Evolutionary conservation across 2,329 filamentous ascomycete species (phyloP).

Genomic region (Talaromyces piceae): DNA sequence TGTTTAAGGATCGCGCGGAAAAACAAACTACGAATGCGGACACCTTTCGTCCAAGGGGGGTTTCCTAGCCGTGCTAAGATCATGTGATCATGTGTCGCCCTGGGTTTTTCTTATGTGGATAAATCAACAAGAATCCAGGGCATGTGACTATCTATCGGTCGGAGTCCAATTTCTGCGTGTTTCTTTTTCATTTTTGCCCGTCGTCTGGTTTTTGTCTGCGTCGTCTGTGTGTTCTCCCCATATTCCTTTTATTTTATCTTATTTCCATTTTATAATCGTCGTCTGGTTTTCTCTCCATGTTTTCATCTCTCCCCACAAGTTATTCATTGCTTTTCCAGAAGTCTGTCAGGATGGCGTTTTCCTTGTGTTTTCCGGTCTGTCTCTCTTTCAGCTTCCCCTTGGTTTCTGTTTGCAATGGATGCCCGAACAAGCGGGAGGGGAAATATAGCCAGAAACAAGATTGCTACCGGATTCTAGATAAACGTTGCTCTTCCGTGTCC

Average conservation of each 20-base stretch:
- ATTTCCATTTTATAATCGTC: slow-evolving; percentile 16
- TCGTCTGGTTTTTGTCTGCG: not conserved
- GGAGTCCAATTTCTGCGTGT: slow-evolving; percentile 19
- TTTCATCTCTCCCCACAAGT: no score
- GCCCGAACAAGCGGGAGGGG: slow-evolving; percentile 2
- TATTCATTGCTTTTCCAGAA: slow-evolving; percentile 29
- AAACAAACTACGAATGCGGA: not conserved
- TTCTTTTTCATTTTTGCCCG: not conserved
- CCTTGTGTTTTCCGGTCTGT: slow-evolving; percentile 37
- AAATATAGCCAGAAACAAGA: not conserved
- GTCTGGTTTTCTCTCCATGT: slow-evolving; percentile 7
- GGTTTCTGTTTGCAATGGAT: slow-evolving; percentile 16
- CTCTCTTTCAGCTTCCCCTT: no score
- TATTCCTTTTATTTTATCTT: slow-evolving; percentile 4
- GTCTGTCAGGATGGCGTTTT: slow-evolving; percentile 40
- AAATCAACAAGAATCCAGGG: slow-evolving; percentile 23
- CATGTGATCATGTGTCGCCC: slow-evolving; percentile 8
- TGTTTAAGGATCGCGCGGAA: slow-evolving; percentile 12
- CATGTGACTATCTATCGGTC: slow-evolving; percentile 28
- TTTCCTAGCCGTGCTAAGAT: slow-evolving; percentile 16
- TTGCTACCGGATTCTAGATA: not conserved
- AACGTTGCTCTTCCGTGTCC: not conserved
- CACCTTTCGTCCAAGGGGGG: not conserved
- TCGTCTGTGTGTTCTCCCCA: not conserved
- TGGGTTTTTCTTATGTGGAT: slow-evolving; percentile 29